These are phyloP conservation scores for Tirmania nivea DNA, from an alignment of 495 filamentous ascomycete genomes.

Conservation along the genomic window DNA sequence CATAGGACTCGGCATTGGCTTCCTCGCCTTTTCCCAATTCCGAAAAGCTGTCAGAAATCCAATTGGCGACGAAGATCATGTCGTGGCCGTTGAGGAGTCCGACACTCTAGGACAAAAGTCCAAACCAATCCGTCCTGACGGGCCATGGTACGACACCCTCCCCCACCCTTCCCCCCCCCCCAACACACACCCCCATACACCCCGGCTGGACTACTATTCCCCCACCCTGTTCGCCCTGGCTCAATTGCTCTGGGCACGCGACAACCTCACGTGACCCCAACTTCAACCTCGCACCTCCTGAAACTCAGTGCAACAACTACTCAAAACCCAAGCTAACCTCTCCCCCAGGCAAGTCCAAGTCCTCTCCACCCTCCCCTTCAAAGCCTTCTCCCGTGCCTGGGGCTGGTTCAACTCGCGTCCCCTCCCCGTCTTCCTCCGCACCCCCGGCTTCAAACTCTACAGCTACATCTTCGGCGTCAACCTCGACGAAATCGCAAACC, in stretches of 20 bases:
- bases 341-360: conserved; percentile 62
- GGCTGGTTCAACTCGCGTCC: conserved; percentile 83
- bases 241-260: too few relatives aligned
- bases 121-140: conserved; percentile 11
- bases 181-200: background rate
- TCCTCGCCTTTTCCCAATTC: conserved; percentile 66
- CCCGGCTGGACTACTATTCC: background rate
- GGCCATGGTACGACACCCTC: background rate
- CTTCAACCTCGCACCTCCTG: too few relatives aligned
- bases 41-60: conserved; percentile 41
- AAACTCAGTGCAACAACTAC: too few relatives aligned
- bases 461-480: conserved; percentile 77
- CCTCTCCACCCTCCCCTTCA: conserved; percentile 88
- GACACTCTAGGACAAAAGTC: conserved; percentile 10
- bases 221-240: background rate
- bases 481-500: conserved; percentile 65
- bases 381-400: conserved; percentile 83
- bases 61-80: conserved; percentile 30
- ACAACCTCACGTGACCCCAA: too few relatives aligned
- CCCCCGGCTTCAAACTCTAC: conserved; percentile 91
- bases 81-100: conserved; percentile 29
- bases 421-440: conserved; percentile 72
- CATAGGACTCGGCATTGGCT: conserved; percentile 65
- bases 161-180: background rate
- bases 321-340: background rate